Evolutionary conservation across 2,329 filamentous ascomycete genomes (phyloP), one percentile per base, ranked within the genome.

Genomic region (Onygenales sp.): DNA sequence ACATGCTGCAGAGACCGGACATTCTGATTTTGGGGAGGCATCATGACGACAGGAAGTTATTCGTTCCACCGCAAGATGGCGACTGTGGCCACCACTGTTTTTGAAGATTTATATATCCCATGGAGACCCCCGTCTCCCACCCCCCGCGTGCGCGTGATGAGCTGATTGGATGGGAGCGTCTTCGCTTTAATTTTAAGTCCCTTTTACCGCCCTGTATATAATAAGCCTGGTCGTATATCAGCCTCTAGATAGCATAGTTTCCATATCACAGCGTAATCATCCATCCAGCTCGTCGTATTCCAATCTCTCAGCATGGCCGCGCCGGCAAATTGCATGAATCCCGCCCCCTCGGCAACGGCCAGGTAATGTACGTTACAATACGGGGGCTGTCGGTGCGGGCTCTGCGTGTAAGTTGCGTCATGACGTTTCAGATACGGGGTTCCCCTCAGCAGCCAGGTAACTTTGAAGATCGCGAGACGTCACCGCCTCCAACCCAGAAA

Each of bases 11-110:
- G 62, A 70, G 58, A 76, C 74, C 1, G 74, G 74, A 2, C 74
- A 77, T 59, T 71, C 71, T 59, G 70, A 76, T 57, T 77, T 77
- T 64, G 73, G 72, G n/a, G 74, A 77, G 58, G 70, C 72, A 8
- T 31, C 74, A 61, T 62, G 10, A 34, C 4, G 7, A 46, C n/a
- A 32, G 11, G 8, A 33, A 34, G 7, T 4, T 13, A 47, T 34
- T 14, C 5, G 13, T 9, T 21, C 13, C 21, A 21, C 11, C 2
- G 14, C 40, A 6, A 21, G 6, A 4, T 13, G n/a, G 1, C 21
- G 21, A 27, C 21, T 27, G 4, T 27, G 21, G 21, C 21, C 21
- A 27, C 21, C 3, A 4, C 21, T 27, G 21, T 27, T 27, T 27
- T 27, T 27, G 21, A 27, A 27, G 21, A 27, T 27, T 27, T 27